Evolutionary conservation across 805 yeast genomes (phyloP).

Genomic region (Schwanniomyces sp.): DNA sequence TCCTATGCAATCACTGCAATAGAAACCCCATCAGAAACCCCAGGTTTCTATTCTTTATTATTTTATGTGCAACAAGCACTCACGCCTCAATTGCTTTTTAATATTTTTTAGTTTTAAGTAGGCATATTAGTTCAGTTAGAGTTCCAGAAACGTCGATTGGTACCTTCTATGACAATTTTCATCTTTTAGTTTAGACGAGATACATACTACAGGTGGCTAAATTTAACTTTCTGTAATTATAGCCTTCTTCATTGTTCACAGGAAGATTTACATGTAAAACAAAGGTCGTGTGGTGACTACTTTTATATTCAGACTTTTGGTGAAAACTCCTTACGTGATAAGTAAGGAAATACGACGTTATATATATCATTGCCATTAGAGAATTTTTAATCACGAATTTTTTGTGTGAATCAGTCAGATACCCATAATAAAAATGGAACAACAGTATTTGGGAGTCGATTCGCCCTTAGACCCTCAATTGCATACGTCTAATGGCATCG

Average conservation of each 20-base stretch:
- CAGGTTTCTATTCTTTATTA: not conserved
- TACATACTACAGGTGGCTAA: not conserved
- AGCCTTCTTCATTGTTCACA: not conserved
- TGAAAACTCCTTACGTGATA: not conserved
- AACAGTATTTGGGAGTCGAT: constrained; percentile 17
- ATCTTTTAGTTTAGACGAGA: not conserved
- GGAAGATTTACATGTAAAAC: not conserved
- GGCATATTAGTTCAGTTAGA: not conserved
- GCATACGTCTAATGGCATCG: constrained; percentile 6
- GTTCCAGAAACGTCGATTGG: not conserved
- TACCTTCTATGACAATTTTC: not conserved
- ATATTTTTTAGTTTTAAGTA: not conserved
- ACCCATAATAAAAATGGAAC: constrained; percentile 10
- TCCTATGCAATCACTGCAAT: not conserved
- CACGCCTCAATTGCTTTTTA: no score
- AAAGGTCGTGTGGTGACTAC: not conserved
- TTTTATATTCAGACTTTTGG: not conserved
- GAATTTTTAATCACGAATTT: not conserved
- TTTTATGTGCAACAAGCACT: no score
- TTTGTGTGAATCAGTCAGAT: not conserved
- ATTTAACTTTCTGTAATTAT: not conserved
- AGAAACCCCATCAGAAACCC: not conserved
- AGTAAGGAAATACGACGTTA: not conserved
- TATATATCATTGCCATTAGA: not conserved
- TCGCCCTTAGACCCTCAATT: constrained; percentile 16